Evolutionary conservation across 805 yeast species (phyloP).

Genomic region (Candida succiphila): DNA sequence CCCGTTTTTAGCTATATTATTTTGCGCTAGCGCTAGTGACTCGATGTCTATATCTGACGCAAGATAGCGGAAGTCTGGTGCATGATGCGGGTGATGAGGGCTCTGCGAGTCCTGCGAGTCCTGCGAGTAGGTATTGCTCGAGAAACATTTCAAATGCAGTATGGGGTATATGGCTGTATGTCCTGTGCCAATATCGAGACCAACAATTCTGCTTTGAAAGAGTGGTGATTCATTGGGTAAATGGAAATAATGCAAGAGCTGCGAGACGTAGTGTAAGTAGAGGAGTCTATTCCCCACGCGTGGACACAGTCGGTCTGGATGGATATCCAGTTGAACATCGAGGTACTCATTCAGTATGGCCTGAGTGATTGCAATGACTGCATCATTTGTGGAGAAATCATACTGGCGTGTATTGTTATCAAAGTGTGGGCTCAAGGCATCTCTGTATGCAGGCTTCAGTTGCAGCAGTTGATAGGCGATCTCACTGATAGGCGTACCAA

Average conservation of each 20-base stretch:
- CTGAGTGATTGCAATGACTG: constrained; percentile 12
- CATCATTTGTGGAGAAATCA: constrained; percentile 6
- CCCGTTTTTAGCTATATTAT: too few relatives aligned
- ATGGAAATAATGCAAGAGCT: constrained; percentile 3
- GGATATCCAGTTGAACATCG: constrained; percentile 8
- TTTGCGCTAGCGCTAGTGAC: too few relatives aligned
- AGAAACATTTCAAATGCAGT: too few relatives aligned
- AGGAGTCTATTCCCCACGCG: constrained; percentile 19
- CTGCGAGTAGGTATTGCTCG: too few relatives aligned
- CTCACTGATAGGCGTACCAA: too few relatives aligned
- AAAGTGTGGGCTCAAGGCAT: too few relatives aligned
- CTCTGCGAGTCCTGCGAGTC: too few relatives aligned
- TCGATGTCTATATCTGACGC: too few relatives aligned
- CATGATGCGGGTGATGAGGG: too few relatives aligned
- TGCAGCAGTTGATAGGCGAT: too few relatives aligned
- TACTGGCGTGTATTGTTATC: background rate
- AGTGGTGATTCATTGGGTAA: background rate
- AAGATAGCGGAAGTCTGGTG: too few relatives aligned
- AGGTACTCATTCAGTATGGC: constrained; percentile 10
- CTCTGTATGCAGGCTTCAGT: too few relatives aligned
- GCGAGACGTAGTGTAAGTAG: constrained; percentile 14
- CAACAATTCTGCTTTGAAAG: constrained; percentile 7
- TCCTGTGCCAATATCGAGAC: constrained; percentile 42
- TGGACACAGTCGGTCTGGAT: constrained; percentile 19
- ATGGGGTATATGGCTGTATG: constrained; percentile 37